Conservation (phyloP, 148 eudicot species). For the Amaranthus cruentus region DNA sequence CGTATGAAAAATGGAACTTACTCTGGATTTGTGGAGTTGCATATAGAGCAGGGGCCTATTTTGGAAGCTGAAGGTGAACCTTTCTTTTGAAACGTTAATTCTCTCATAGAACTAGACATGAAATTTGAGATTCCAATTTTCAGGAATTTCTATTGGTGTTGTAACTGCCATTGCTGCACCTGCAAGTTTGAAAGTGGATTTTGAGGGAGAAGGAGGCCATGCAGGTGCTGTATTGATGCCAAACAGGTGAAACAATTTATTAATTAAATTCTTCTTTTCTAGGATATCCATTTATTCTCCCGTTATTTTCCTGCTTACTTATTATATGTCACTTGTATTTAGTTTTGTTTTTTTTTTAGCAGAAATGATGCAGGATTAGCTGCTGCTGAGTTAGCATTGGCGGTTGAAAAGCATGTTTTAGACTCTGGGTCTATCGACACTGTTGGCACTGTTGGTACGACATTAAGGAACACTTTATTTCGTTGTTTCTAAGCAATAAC, state of each 20-base stretch:
- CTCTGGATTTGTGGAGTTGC: conserved; percentile 86
- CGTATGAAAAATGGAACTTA: conserved; percentile 51
- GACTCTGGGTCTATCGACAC: conserved; percentile 88
- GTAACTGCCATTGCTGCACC: conserved; percentile 99
- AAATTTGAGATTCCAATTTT: background rate
- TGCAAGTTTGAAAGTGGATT: conserved; percentile 89
- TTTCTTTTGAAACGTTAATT: background rate
- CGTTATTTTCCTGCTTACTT: background rate
- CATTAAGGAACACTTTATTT: background rate
- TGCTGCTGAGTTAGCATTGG: conserved; percentile 87
- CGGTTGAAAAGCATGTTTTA: conserved; percentile 87
- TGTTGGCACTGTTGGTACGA: conserved; percentile 90
- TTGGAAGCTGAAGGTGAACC: conserved; percentile 79
- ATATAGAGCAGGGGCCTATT: conserved; percentile 96
- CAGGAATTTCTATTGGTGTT: conserved; percentile 76
- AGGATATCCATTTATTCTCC: background rate
- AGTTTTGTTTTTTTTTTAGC: conserved; percentile 3
- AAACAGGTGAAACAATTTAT: conserved; percentile 41
- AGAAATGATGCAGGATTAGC: conserved; percentile 99
- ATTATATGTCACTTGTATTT: background rate
- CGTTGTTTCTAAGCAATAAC: background rate
- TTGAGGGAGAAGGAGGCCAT: conserved; percentile 98
- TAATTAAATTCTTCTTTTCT: background rate
- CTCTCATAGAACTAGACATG: conserved; percentile 5
- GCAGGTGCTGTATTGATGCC: conserved; percentile 98